phyloP scores from a whole-genome alignment of 225 moss, liverwort and hornwort species.

The Physcomitrium patens region DNA sequence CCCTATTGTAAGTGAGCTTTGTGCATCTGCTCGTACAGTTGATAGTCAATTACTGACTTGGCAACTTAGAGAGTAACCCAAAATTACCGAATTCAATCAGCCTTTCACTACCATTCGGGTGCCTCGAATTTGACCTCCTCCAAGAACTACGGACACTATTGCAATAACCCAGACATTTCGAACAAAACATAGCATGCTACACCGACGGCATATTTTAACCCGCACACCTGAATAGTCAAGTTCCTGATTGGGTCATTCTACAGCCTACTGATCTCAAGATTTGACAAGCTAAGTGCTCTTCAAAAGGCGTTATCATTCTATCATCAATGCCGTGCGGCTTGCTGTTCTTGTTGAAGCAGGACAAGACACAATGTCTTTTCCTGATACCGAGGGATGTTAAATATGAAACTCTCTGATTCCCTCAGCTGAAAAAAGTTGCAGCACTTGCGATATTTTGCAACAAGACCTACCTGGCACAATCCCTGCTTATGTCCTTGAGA shows the following conservation, averaged over 20 bases:
- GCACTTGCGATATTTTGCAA: conserved; percentile 9
- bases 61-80: background rate
- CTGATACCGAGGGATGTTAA: background rate
- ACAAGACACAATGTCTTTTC: conserved; percentile 9
- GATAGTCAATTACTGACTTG: conserved; percentile 1
- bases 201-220: background rate
- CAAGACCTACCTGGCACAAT: conserved; percentile 44
- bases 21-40: conserved; percentile 8
- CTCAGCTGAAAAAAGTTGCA: background rate
- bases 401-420: background rate
- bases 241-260: background rate
- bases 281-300: background rate
- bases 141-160: background rate
- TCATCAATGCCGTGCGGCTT: background rate
- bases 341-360: background rate
- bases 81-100: background rate
- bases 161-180: conserved; percentile 12
- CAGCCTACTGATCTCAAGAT: conserved; percentile 13
- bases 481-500: conserved; percentile 42
- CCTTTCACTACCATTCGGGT: background rate
- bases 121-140: conserved; percentile 7
- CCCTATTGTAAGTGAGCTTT: conserved; percentile 14
- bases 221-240: background rate
- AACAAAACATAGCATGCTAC: conserved; percentile 4
- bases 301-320: background rate